Percentiles rank a stretch among this genome's conserved stretches.
Evolutionary conservation across 345 rosid genomes (phyloP).

Genomic region (Eutrema japonicum): DNA sequence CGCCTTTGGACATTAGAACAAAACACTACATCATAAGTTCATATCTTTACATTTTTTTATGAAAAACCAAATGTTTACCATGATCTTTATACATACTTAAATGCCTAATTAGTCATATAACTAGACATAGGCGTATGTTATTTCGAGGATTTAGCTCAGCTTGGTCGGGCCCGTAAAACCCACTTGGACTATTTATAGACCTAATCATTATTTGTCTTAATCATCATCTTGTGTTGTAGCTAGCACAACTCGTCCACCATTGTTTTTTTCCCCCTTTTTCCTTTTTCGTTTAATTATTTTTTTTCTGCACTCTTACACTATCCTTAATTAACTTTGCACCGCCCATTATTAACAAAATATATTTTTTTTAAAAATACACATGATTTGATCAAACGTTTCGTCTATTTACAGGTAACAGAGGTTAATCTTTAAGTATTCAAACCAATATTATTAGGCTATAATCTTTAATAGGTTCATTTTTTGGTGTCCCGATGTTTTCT

Average conservation of each 20-base stretch:
- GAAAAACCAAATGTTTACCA: neutral
- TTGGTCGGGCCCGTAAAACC: constrained; percentile 41
- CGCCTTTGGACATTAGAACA: neutral
- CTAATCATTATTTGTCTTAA: constrained; percentile 40
- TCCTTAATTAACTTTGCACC: constrained; percentile 42
- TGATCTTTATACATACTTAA: neutral
- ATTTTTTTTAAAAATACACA: neutral
- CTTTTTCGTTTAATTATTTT: constrained; percentile 19
- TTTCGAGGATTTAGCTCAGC: constrained; percentile 35
- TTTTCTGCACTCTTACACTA: constrained; percentile 27
- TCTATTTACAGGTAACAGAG: neutral
- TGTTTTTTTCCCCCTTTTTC: constrained; percentile 17
- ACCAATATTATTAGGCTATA: neutral
- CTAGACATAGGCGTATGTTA: constrained; percentile 28
- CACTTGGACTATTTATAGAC: constrained; percentile 38
- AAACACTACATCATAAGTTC: neutral
- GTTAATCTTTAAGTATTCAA: constrained; percentile 5
- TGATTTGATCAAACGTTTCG: constrained; percentile 14
- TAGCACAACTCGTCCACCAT: constrained; percentile 35
- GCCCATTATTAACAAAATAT: constrained; percentile 17
- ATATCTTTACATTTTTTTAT: neutral
- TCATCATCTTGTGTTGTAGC: constrained; percentile 40
- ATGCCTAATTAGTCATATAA: constrained; percentile 25
- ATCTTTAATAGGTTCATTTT: neutral
- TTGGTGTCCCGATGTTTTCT: constrained; percentile 2